phyloP scores from a whole-genome alignment of 2,329 filamentous ascomycete genomes.

The Plenodomus tracheiphilus region DNA sequence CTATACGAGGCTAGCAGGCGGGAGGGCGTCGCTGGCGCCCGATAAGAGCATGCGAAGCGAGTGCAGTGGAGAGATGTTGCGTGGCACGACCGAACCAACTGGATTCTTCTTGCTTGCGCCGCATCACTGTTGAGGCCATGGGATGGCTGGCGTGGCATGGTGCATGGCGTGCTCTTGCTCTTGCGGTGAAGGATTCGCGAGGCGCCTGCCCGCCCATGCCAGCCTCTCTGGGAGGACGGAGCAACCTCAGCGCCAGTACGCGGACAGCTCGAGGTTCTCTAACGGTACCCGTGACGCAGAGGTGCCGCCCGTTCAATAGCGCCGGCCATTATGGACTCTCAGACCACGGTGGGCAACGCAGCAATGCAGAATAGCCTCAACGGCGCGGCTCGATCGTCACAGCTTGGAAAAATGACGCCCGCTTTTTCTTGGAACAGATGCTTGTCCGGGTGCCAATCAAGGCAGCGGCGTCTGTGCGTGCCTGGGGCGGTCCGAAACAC shows the following conservation, averaged over 20 bases:
- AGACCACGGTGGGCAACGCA: neutral
- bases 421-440: constrained; percentile 20
- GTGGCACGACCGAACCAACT: constrained; percentile 11
- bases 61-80: constrained; percentile 15
- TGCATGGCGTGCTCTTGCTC: neutral
- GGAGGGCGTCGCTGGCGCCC: constrained; percentile 16
- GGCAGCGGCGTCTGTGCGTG: constrained; percentile 12
- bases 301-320: neutral
- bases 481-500: constrained; percentile 10
- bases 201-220: neutral
- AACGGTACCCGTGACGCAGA: neutral
- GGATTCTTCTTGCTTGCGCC: neutral
- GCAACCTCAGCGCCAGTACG: no score
- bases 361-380: constrained; percentile 4
- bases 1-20: constrained; percentile 6
- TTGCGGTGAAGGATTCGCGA: neutral
- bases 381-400: constrained; percentile 7
- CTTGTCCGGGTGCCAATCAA: constrained; percentile 16
- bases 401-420: constrained; percentile 7
- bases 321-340: neutral
- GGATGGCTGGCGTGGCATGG: neutral
- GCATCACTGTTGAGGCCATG: neutral
- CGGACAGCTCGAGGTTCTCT: neutral
- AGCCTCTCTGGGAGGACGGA: neutral
- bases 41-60: constrained; percentile 16